Evolutionary conservation across 306 rosid species (phyloP), one percentile per base, ranked within the genome.

Genomic region (Oemleria cerasiformis): DNA sequence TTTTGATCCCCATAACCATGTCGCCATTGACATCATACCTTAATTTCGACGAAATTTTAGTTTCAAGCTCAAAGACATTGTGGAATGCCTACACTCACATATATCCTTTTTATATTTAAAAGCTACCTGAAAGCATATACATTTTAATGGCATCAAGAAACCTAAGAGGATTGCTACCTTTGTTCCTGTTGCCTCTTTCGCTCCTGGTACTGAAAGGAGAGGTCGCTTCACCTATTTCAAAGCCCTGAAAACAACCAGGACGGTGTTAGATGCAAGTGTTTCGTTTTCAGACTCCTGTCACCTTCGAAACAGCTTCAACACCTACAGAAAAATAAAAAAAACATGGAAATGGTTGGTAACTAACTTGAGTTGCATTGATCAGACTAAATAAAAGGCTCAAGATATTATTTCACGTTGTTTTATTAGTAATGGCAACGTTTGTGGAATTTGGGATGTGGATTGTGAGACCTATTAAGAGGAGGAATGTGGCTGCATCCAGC

Each of bases 121-220:
- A 63, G 48, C 73, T 68, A 67, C 72, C 80, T 58, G 79, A 83
- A 79, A 72, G 82, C 77, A 83, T 85, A 68, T 88, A 88, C 86
- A 85, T 13, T 73, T 85, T 64, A 16, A 66, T 48, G 79, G 63
- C 50, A 42, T 72, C 54, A 5, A 71, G 69, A 81, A 60, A 72
- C 45, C 84, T 68, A 44, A 65, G 68, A 75, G 56, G 81, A 68
- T 10, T 6, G 44, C 64, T 40, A 71, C 64, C 68, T 45, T 30
- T 7, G 57, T 74, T 78, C 74, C 50, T 75, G 76, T 70, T 63
- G 72, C 78, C 75, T 72, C 72, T 72, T 53, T 54, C 62, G 62
- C 81, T 83, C 69, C 70, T 74, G 41, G 69, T 80, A 66, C 79
- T 61, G 48, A 34, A 48, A 12, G 5, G 8, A 20, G 8, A 68